Evolutionary conservation across 345 rosid genomes (phyloP).

Genomic region (Melaleuca alternifolia): DNA sequence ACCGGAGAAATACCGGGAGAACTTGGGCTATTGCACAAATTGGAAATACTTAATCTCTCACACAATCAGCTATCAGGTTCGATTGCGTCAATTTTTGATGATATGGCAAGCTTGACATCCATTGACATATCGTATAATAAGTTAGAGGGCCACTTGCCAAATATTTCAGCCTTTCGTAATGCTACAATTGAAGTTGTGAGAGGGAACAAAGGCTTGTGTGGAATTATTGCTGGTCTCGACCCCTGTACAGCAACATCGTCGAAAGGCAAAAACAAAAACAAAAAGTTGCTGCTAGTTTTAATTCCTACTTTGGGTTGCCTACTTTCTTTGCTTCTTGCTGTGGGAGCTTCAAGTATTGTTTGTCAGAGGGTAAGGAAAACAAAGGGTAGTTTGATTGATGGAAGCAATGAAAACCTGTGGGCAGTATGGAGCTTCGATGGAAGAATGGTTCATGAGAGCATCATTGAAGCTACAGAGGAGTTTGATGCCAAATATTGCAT

Average conservation of each 20-base stretch:
- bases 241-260: not conserved
- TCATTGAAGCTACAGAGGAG: constrained; percentile 2
- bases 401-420: not conserved
- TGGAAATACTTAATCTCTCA: not conserved
- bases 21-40: not conserved
- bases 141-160: constrained; percentile 18
- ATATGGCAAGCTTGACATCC: not conserved
- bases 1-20: not conserved
- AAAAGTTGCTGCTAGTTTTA: not conserved
- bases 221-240: not conserved
- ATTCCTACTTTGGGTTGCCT: not conserved
- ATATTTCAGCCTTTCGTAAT: constrained; percentile 9
- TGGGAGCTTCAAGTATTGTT: not conserved
- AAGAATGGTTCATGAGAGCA: not conserved
- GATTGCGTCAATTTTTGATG: not conserved
- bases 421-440: not conserved
- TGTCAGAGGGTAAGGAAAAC: not conserved
- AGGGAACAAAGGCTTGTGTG: constrained; percentile 14
- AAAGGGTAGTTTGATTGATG: not conserved
- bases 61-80: not conserved
- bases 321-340: not conserved
- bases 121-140: constrained; percentile 18
- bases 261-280: not conserved
- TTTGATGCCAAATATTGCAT: constrained; percentile 4
- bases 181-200: not conserved